Conservation (phyloP, 2,329 filamentous ascomycete genomes). For the Penicillium sp. region DNA sequence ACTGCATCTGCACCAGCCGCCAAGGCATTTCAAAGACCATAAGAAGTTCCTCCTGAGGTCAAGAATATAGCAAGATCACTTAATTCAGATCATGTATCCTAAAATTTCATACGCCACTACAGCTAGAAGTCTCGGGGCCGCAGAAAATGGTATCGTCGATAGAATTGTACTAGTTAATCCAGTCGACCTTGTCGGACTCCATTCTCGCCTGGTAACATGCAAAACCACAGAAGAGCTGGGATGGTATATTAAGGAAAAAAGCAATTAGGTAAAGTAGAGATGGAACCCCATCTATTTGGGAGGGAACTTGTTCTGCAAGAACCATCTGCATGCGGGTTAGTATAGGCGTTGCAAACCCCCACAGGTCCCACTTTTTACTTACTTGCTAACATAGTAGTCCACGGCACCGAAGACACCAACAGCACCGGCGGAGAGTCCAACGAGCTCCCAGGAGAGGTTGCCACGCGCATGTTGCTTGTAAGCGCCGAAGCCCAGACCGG, state of each 20-base stretch:
- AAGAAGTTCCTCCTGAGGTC: background rate
- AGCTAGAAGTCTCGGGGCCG: background rate
- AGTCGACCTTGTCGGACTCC: constrained; percentile 15
- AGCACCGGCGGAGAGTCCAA: constrained; percentile 44
- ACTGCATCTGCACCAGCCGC: background rate
- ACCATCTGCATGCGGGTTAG: constrained; percentile 41
- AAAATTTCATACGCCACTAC: too few species aligned
- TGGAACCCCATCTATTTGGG: constrained; percentile 39
- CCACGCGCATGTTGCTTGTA: constrained; percentile 49
- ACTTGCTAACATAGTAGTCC: constrained; percentile 55
- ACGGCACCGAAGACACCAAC: constrained; percentile 47
- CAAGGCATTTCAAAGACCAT: background rate
- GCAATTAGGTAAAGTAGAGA: constrained; percentile 5
- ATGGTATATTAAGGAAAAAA: constrained; percentile 27
- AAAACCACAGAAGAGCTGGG: constrained; percentile 24
- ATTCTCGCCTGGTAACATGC: constrained; percentile 18
- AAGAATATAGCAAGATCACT: background rate
- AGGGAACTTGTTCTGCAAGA: constrained; percentile 54
- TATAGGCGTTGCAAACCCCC: background rate
- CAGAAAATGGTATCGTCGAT: constrained; percentile 17
- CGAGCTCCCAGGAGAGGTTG: constrained; percentile 49
- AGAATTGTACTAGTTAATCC: constrained; percentile 7
- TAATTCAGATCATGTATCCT: too few species aligned
- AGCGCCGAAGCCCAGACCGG: constrained; percentile 49
- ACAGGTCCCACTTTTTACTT: constrained; percentile 21